These are phyloP conservation scores for Coemansia sp. DNA, from an alignment of 192 early-diverging fungal species.

Conservation along the genomic window DNA sequence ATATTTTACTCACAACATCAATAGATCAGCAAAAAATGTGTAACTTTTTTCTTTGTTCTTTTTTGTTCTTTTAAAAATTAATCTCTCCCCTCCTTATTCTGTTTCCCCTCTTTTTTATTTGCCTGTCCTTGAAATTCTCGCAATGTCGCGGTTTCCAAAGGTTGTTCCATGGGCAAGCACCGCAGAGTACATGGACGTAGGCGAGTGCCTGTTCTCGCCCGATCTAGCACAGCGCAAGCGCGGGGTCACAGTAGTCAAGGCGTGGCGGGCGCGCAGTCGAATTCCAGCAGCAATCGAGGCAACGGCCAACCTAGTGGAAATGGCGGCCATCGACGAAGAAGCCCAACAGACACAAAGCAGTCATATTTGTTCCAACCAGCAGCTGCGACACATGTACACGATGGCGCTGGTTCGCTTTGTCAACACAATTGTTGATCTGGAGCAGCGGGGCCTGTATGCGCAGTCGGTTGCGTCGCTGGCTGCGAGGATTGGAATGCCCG, in stretches of 20 bases:
- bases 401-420: constrained; percentile 60
- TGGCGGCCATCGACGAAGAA: constrained; percentile 30
- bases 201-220: constrained; percentile 38
- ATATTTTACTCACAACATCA: too few species aligned
- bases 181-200: constrained; percentile 44
- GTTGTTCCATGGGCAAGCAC: constrained; percentile 54
- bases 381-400: constrained; percentile 40
- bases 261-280: constrained; percentile 44
- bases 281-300: constrained; percentile 50
- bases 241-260: constrained; percentile 49
- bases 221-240: constrained; percentile 30
- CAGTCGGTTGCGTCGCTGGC: constrained; percentile 58
- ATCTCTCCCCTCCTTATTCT: neutral
- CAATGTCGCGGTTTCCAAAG: constrained; percentile 35
- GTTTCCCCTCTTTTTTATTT: constrained; percentile 2
- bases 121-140: neutral
- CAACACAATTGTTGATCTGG: constrained; percentile 62
- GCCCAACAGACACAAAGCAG: neutral
- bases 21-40: too few species aligned
- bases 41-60: neutral
- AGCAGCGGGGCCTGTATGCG: constrained; percentile 58
- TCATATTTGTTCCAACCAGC: neutral
- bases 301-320: constrained; percentile 45
- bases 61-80: neutral
- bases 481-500: constrained; percentile 57